Percentiles rank a stretch among this genome's conserved stretches.
These are phyloP conservation scores for Austroboletus novae-zelandiae DNA, from an alignment of 1,284 basidiomycete genomes.

Conservation along the genomic window DNA sequence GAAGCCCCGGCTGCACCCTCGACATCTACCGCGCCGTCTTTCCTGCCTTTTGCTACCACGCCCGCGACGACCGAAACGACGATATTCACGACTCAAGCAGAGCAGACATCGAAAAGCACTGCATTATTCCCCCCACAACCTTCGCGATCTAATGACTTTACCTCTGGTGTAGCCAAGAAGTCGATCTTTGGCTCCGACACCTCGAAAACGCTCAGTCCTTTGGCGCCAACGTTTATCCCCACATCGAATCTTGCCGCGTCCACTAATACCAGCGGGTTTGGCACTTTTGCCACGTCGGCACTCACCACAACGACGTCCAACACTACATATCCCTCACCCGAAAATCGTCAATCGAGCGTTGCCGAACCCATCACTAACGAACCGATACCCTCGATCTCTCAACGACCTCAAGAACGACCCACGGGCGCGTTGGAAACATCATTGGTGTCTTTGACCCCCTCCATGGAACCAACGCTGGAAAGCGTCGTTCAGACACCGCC, in stretches of 20 bases:
- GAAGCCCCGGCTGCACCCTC: conserved; percentile 5
- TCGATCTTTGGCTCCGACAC: conserved; percentile 9
- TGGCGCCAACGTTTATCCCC: conserved; percentile 29
- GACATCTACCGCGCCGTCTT: conserved; percentile 20
- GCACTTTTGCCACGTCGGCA: not conserved
- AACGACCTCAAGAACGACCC: conserved; percentile 2
- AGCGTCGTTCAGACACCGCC: conserved; percentile 12
- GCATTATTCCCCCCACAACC: not conserved
- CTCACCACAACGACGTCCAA: not conserved
- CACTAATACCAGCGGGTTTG: not conserved
- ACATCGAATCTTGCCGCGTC: conserved; percentile 1
- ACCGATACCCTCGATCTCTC: not conserved
- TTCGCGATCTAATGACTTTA: conserved; percentile 2
- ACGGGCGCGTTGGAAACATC: not conserved
- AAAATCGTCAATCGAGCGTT: not conserved
- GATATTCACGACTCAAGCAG: not conserved
- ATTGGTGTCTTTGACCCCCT: conserved; percentile 16
- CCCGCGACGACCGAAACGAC: not conserved
- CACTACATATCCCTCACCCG: not conserved
- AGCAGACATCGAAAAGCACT: conserved; percentile 1
- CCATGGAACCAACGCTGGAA: conserved; percentile 6
- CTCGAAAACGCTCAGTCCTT: conserved; percentile 23
- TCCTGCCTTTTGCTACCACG: not conserved
- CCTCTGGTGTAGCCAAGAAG: not conserved
- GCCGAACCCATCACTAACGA: not conserved